Conservation (phyloP, 768 basidiomycete species). For the Phaffia tasmanica region DNA sequence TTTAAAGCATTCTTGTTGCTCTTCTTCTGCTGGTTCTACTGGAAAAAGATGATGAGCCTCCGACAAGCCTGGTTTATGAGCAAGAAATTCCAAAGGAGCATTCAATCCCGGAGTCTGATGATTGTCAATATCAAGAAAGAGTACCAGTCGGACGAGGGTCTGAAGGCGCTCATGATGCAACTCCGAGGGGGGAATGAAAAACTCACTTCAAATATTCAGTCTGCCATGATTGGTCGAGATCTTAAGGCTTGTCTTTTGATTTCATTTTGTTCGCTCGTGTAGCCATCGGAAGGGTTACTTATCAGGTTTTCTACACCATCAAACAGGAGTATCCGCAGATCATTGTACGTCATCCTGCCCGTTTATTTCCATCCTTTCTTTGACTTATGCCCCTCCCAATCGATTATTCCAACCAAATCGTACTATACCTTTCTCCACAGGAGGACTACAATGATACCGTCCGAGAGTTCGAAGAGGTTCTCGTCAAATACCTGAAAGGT, state of each 20-base stretch:
- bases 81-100: slow-evolving; percentile 60
- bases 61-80: slow-evolving; percentile 68
- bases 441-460: slow-evolving; percentile 62
- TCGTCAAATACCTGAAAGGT: slow-evolving; percentile 81
- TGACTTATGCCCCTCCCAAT: slow-evolving; percentile 45
- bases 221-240: slow-evolving; percentile 22
- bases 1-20: slow-evolving; percentile 49
- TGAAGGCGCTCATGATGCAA: slow-evolving; percentile 42
- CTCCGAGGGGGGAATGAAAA: slow-evolving; percentile 24
- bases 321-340: neutral
- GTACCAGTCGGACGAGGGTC: slow-evolving; percentile 71
- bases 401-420: slow-evolving; percentile 75
- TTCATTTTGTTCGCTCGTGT: neutral
- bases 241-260: slow-evolving; percentile 7
- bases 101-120: slow-evolving; percentile 86
- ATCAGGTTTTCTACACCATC: neutral
- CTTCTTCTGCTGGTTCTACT: slow-evolving; percentile 59
- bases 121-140: slow-evolving; percentile 68
- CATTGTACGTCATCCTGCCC: neutral
- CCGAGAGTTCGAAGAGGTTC: slow-evolving; percentile 73
- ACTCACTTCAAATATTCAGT: slow-evolving; percentile 15
- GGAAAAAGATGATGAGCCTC: slow-evolving; percentile 56
- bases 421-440: neutral
- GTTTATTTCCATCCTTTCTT: slow-evolving; percentile 50
- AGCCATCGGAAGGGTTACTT: neutral